Conservation (phyloP, 2,329 filamentous ascomycete genomes). For the Verticillium klebahnii region DNA sequence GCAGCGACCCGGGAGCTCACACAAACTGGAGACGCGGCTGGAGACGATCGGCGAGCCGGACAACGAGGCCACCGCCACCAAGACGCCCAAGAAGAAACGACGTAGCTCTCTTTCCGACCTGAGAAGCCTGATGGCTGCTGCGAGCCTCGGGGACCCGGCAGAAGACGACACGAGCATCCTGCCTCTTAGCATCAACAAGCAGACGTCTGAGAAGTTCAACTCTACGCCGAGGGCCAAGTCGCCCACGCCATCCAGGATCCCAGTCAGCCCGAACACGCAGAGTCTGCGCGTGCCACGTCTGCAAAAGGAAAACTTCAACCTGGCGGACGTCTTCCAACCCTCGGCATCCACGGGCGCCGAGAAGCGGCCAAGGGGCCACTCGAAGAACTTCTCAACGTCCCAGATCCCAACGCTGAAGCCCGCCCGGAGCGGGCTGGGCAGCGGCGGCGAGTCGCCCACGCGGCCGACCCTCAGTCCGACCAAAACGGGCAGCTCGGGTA, state of each 20-base stretch:
- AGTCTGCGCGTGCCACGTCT: constrained; percentile 33
- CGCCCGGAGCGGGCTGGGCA: constrained; percentile 19
- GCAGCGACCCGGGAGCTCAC: constrained; percentile 52
- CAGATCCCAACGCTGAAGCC: constrained; percentile 51
- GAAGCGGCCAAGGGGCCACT: constrained; percentile 25
- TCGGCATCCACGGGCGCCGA: constrained; percentile 5
- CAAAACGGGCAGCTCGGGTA: constrained; percentile 38
- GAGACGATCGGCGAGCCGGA: constrained; percentile 58
- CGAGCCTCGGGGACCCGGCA: constrained; percentile 42
- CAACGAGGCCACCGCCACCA: constrained; percentile 31
- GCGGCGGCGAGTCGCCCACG: constrained; percentile 18
- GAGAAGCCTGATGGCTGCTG: constrained; percentile 60
- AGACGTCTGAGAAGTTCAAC: constrained; percentile 53
- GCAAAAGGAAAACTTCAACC: constrained; percentile 43
- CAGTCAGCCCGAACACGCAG: constrained; percentile 41
- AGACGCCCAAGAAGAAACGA: constrained; percentile 67
- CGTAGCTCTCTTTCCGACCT: constrained; percentile 90
- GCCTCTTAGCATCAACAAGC: constrained; percentile 47
- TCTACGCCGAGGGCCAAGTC: constrained; percentile 41
- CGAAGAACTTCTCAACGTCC: constrained; percentile 47
- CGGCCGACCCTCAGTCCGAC: constrained; percentile 28
- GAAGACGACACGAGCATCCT: constrained; percentile 32
- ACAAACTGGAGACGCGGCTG: constrained; percentile 49
- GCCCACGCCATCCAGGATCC: constrained; percentile 47
- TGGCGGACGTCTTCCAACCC: constrained; percentile 7